Conservation (phyloP, 345 rosid species). For the Salix suchowensis region DNA sequence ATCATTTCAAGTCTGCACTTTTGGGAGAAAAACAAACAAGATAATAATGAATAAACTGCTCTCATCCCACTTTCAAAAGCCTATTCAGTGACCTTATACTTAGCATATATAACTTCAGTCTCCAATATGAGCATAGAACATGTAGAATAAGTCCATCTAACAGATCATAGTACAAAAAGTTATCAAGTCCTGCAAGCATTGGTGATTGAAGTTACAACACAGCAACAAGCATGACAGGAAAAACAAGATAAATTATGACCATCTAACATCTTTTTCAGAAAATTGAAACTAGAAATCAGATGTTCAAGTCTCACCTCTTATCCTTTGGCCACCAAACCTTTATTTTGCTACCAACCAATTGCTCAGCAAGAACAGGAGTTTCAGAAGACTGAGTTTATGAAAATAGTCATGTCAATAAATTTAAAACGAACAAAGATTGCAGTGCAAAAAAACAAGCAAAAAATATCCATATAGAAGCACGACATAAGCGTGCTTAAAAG, state of each 20-base stretch:
- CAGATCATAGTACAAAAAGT: neutral
- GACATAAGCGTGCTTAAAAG: neutral
- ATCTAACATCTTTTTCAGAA: neutral
- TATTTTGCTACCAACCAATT: conserved; percentile 48
- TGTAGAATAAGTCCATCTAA: neutral
- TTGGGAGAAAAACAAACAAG: neutral
- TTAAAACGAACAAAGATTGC: neutral
- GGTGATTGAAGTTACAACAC: neutral
- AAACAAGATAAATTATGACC: neutral
- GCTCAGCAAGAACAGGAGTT: conserved; percentile 27
- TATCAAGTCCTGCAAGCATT: neutral
- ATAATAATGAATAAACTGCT: neutral
- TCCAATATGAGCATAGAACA: neutral
- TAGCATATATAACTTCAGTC: neutral
- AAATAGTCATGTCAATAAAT: neutral
- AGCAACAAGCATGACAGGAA: conserved; percentile 1
- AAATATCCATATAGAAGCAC: neutral
- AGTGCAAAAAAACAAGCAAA: neutral
- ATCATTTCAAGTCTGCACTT: neutral
- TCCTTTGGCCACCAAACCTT: conserved; percentile 77
- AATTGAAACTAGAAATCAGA: conserved; percentile 3
- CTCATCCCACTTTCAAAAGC: neutral
- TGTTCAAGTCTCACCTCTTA: conserved; percentile 39
- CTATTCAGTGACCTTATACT: neutral
- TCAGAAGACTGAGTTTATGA: conserved; percentile 34